Percentiles rank a stretch among this genome's conserved stretches.
These are phyloP conservation scores for Aspergillus leporis DNA, from an alignment of 495 filamentous ascomycete species.

Conservation along the genomic window DNA sequence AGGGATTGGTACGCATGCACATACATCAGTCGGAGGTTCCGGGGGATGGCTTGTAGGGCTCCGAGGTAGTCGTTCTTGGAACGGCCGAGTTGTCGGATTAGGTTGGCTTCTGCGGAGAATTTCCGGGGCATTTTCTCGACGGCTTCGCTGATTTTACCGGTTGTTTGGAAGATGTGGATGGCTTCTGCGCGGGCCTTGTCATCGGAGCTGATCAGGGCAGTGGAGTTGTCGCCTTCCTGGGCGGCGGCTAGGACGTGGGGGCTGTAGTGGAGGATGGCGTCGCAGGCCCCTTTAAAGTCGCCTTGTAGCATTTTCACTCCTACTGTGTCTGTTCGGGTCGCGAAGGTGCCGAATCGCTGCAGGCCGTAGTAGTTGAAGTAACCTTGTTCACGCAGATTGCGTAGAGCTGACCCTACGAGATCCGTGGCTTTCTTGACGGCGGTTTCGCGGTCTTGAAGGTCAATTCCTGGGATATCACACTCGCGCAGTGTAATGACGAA, in stretches of 20 bases:
- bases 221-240: slow-evolving; percentile 35
- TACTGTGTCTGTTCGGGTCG: slow-evolving; percentile 75
- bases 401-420: slow-evolving; percentile 56
- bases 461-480: slow-evolving; percentile 61
- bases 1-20: slow-evolving; percentile 93
- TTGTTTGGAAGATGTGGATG: slow-evolving; percentile 67
- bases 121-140: slow-evolving; percentile 71
- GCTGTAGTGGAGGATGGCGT: slow-evolving; percentile 68
- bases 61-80: slow-evolving; percentile 67
- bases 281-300: slow-evolving; percentile 76
- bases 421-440: slow-evolving; percentile 45
- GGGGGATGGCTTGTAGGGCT: slow-evolving; percentile 71
- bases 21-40: slow-evolving; percentile 87
- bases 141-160: slow-evolving; percentile 54
- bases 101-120: slow-evolving; percentile 73
- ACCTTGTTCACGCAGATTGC: slow-evolving; percentile 59
- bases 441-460: slow-evolving; percentile 37
- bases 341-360: slow-evolving; percentile 88
- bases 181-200: slow-evolving; percentile 75
- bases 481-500: slow-evolving; percentile 89
- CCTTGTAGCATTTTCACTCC: slow-evolving; percentile 80
- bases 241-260: slow-evolving; percentile 52
- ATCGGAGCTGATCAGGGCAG: slow-evolving; percentile 58
- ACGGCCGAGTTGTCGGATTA: slow-evolving; percentile 71
- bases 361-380: slow-evolving; percentile 98